Evolutionary conservation across 805 yeast genomes (phyloP).

Genomic region (Torulaspora gathmanii): DNA sequence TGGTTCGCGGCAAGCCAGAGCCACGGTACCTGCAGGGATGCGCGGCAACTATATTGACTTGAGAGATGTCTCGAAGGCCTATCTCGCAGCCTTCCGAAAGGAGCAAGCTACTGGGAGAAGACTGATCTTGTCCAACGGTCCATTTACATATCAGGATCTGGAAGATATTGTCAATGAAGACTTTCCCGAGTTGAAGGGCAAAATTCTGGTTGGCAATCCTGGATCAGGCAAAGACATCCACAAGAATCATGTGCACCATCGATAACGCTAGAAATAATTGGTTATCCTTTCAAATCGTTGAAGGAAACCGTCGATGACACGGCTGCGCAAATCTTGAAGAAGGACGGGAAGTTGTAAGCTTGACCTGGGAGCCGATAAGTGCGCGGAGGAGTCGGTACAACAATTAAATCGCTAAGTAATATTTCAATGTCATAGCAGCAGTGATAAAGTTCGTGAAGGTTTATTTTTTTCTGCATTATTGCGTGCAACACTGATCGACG

Average conservation of each 20-base stretch:
- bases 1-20: constrained; percentile 29
- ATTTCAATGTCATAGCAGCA: too few species aligned
- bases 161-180: constrained; percentile 34
- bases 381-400: too few species aligned
- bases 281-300: constrained; percentile 39
- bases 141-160: constrained; percentile 29
- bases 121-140: constrained; percentile 27
- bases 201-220: constrained; percentile 43
- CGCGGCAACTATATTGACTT: constrained; percentile 46
- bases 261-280: constrained; percentile 36
- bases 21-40: constrained; percentile 9
- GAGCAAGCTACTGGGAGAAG: constrained; percentile 36
- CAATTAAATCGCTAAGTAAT: too few species aligned
- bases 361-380: too few species aligned
- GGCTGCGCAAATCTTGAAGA: constrained; percentile 39
- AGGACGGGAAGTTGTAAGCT: constrained; percentile 17
- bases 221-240: constrained; percentile 13
- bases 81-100: constrained; percentile 46
- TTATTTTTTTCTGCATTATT: too few species aligned
- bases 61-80: constrained; percentile 59
- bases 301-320: constrained; percentile 42
- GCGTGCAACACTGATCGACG: too few species aligned
- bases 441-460: too few species aligned
- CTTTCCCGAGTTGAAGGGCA: constrained; percentile 43
- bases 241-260: constrained; percentile 16